These are phyloP conservation scores for Candida fluviatilis DNA, from an alignment of 805 yeast species.

Conservation along the genomic window DNA sequence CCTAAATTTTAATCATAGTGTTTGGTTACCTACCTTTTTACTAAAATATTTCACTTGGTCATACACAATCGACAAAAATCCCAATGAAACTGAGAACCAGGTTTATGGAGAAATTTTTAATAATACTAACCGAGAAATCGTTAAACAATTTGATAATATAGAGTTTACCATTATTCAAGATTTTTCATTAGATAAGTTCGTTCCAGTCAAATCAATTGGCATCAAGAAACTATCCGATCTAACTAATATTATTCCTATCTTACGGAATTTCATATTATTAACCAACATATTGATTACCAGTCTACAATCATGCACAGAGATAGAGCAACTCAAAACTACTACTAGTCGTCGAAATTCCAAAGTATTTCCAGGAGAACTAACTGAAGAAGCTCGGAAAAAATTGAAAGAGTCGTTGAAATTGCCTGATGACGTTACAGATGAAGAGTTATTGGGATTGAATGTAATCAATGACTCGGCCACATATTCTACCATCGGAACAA, in stretches of 20 bases:
- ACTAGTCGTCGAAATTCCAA: conserved; percentile 9
- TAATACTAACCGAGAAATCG: conserved; percentile 4
- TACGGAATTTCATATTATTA: conserved; percentile 30
- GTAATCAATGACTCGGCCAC: conserved; percentile 23
- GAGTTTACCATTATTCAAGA: conserved; percentile 8
- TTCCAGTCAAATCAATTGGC: conserved; percentile 18
- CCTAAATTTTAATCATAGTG: conserved; percentile 21
- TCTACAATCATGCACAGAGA: not conserved
- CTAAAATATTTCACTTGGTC: conserved; percentile 26
- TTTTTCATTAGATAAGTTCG: conserved; percentile 15
- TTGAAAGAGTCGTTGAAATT: conserved; percentile 32
- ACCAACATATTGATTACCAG: conserved; percentile 14
- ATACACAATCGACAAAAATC: conserved; percentile 4
- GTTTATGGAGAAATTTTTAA: conserved; percentile 1
- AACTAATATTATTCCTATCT: conserved; percentile 20
- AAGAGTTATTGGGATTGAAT: conserved; percentile 33
- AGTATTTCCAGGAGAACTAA: conserved; percentile 10
- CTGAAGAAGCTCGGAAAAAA: conserved; percentile 22
- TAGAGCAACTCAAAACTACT: conserved; percentile 3
- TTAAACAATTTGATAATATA: conserved; percentile 2
- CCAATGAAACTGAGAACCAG: not conserved
- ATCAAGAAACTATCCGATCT: conserved; percentile 23
- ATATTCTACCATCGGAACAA: conserved; percentile 14
- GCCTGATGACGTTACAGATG: conserved; percentile 34
- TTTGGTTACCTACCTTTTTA: conserved; percentile 24